Evolutionary conservation across 371 early-diverging fungal genomes (phyloP).

Genomic region (Vittaforma corneae): DNA sequence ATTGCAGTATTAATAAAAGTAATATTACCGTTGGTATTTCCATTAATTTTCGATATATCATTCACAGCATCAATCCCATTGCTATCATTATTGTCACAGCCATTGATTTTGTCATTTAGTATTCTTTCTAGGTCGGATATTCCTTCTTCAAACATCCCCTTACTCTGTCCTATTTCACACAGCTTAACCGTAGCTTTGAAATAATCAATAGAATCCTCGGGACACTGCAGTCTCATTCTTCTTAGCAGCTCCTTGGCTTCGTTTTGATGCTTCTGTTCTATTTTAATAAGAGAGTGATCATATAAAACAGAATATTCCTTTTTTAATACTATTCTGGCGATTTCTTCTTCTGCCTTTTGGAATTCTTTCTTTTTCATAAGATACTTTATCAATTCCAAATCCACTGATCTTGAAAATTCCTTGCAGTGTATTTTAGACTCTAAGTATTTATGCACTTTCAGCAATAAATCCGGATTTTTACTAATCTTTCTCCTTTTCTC

Average conservation of each 20-base stretch:
- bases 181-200: conserved; percentile 23
- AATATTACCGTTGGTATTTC: too few relatives aligned
- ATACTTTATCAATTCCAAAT: conserved; percentile 28
- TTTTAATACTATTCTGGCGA: conserved; percentile 38
- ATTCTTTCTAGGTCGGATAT: conserved; percentile 4
- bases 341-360: conserved; percentile 27
- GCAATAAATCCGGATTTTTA: conserved; percentile 16
- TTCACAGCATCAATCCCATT: too few relatives aligned
- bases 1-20: too few relatives aligned
- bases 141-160: conserved; percentile 28
- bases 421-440: neutral
- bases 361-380: conserved; percentile 12
- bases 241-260: conserved; percentile 47
- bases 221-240: conserved; percentile 29
- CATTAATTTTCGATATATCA: too few relatives aligned
- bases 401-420: conserved; percentile 12
- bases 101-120: too few relatives aligned
- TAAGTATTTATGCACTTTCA: conserved; percentile 13
- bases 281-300: conserved; percentile 43
- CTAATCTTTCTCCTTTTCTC: conserved; percentile 4
- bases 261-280: conserved; percentile 35
- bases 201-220: conserved; percentile 1
- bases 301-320: conserved; percentile 53
- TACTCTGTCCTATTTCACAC: conserved; percentile 27
- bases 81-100: too few relatives aligned